Evolutionary conservation across 2,329 filamentous ascomycete genomes (phyloP), one percentile per base, ranked within the genome.

Genomic region (Monascus ruber): DNA sequence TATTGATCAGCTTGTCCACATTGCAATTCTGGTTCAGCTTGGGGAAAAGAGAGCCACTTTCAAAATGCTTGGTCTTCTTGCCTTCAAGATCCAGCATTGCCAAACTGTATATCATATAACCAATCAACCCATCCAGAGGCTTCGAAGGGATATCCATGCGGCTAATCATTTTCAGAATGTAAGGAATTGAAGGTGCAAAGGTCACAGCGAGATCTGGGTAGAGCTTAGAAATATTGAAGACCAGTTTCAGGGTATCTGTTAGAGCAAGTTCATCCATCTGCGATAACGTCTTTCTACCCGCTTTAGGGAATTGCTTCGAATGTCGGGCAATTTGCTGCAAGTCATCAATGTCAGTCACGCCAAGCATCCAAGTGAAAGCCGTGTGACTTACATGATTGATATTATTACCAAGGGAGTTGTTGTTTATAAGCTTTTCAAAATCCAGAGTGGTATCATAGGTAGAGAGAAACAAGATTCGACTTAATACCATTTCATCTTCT

Each of bases 221-320:
- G 52, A 80, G 79, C 51, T 88, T 80, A 1, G 83, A 83, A 38
- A 94, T 71, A 60, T 95, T 95, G 70, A 93, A 96, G 37, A 94
- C 65, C 32, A 96, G 71, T 55, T 94, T 95, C 36, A 91, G 67
- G 0, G 83, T 89, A 60, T 96, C 89, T 6, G 72, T 72, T 31
- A 96, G 70, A 0, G 88, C 86, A 76, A 89, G 78, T 42, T 83
- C 78, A 47, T 83, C 78, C 72, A 88, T 58, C 40, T 58, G 54
- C 3, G 58, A 49, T 28, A 60, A 49, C 24, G 59, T 51, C 36
- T 49, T 60, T 43, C 52, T 52, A 35, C 55, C 54, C 5, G 49
- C 56, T 38, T 65, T 65, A 4, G 66, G 66, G 45, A 73, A 76
- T 50, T 66, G 62, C 44, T 72, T 74, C 5, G 76, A 76, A 63